Evolutionary conservation across 83 land plant genomes (phyloP), one percentile per base, ranked within the genome.

Genomic region (Diphasiastrum complanatum): DNA sequence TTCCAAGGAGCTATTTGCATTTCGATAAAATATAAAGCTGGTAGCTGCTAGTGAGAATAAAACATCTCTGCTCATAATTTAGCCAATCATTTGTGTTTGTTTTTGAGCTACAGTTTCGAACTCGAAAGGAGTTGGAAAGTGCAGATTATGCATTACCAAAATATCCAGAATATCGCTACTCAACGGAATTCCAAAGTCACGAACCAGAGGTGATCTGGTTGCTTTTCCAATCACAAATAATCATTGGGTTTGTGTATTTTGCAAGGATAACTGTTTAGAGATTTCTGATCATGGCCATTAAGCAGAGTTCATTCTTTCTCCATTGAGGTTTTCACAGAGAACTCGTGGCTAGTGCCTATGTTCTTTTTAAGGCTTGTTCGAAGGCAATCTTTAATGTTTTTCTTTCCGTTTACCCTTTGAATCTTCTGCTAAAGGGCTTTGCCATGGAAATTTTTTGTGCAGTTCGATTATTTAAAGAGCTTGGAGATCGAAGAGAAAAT

Each of bases 391-490:
- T 10, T 20, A 24, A 5, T 11, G n/a, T 60, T 22, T n/a, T 40
- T 40, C 38, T 0, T 60, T n/a, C 25, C 10, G 27, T 33, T 45
- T 3, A 3, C 28, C 6, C 51, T 64, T 22, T n/a, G n/a, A n/a
- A n/a, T n/a, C n/a, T n/a, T n/a, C n/a, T n/a, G n/a, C n/a, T n/a
- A 27, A 25, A 46, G 34, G 41, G 11, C 2, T 19, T 8, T 40
- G 23, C 41, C 12, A 37, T 46, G 30, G 8, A 47, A 33, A n/a
- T n/a, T n/a, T 37, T 20, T 24, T 51, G 28, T 36, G 19, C 67
- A 84, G 87, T 81, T 84, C 73, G 85, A 84, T 59, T 84, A 81
- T 57, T 49, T 84, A 63, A 84, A 72, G 61, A 84, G 82, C 41
- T 24, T 72, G 61, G 87, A 81, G 59, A 84, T 84, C 56, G 85